phyloP scores from a whole-genome alignment of 78 protist genomes.

The Speleostelium caveatum region DNA sequence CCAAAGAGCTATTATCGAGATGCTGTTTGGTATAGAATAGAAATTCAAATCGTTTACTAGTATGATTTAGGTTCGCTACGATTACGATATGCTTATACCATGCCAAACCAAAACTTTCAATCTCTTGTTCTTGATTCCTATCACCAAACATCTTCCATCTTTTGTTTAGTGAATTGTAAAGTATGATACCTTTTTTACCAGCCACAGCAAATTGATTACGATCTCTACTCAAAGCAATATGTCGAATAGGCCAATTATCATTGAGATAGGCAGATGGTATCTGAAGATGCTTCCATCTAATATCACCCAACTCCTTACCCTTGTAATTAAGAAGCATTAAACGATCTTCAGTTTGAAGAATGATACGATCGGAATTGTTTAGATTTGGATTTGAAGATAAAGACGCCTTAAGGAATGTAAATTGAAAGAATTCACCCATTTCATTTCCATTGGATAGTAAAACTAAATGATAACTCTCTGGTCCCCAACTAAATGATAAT shows the following conservation, averaged over 20 bases:
- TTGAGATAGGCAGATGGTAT: constrained; percentile 66
- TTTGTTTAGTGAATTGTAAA: constrained; percentile 72
- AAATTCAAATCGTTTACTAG: constrained; percentile 11
- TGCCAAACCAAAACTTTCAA: constrained; percentile 40
- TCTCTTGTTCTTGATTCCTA: constrained; percentile 75
- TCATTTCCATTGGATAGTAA: constrained; percentile 54
- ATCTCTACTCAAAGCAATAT: constrained; percentile 59
- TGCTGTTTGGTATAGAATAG: constrained; percentile 71
- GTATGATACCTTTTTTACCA: constrained; percentile 65
- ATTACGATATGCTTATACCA: constrained; percentile 71
- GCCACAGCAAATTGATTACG: constrained; percentile 78
- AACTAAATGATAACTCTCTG: constrained; percentile 77
- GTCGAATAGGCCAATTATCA: constrained; percentile 84
- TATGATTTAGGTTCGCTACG: constrained; percentile 4
- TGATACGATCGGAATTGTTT: constrained; percentile 75
- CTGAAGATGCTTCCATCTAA: constrained; percentile 80
- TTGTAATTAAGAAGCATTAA: constrained; percentile 61
- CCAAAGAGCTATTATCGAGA: constrained; percentile 29
- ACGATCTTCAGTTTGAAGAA: constrained; percentile 77
- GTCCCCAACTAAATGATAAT: constrained; percentile 73
- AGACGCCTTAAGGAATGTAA: constrained; percentile 64
- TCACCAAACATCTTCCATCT: constrained; percentile 88
- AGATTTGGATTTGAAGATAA: constrained; percentile 64
- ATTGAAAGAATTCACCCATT: constrained; percentile 75
- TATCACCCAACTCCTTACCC: constrained; percentile 80